A percentile compares a stretch with the other conserved stretches of the same genome.
phyloP scores from a whole-genome alignment of 495 filamentous ascomycete species.

The Jackrogersella multiformis region DNA sequence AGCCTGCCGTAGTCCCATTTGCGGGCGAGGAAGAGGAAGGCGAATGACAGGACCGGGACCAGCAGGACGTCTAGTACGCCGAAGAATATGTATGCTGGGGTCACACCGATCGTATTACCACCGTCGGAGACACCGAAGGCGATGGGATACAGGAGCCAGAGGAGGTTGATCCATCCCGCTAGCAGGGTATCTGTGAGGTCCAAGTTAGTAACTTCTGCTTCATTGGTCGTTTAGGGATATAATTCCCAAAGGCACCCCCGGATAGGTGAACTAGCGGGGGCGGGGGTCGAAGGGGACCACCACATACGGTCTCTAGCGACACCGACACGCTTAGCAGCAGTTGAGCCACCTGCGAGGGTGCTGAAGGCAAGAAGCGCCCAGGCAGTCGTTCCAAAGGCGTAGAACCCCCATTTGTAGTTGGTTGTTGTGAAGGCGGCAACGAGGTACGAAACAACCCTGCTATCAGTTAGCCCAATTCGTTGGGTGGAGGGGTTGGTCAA shows the following conservation, averaged over 20 bases:
- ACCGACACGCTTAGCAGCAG: constrained; percentile 49
- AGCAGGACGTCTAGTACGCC: constrained; percentile 57
- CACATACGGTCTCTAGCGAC: constrained; percentile 47
- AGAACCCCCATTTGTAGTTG: constrained; percentile 64
- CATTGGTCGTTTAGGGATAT: neutral
- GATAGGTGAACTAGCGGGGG: too few species aligned
- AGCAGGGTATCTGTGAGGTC: constrained; percentile 47
- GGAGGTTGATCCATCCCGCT: constrained; percentile 53
- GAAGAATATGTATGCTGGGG: constrained; percentile 55
- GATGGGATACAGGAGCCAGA: constrained; percentile 61
- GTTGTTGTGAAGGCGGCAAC: constrained; percentile 54
- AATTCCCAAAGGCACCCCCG: neutral
- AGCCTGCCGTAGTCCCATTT: constrained; percentile 59
- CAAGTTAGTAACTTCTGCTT: constrained; percentile 5
- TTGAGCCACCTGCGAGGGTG: constrained; percentile 44
- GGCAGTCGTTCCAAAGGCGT: constrained; percentile 53
- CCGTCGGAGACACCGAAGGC: constrained; percentile 59
- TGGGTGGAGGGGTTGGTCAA: neutral
- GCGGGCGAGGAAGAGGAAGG: constrained; percentile 50
- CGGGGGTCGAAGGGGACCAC: neutral
- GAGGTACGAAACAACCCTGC: constrained; percentile 54
- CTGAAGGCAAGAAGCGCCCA: constrained; percentile 47
- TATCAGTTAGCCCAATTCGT: constrained; percentile 11
- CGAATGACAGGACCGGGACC: constrained; percentile 48
- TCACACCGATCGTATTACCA: constrained; percentile 57